Evolutionary conservation across 2,329 filamentous ascomycete species (phyloP), one percentile per base, ranked within the genome.

Genomic region (Cladobotryum protrusum): DNA sequence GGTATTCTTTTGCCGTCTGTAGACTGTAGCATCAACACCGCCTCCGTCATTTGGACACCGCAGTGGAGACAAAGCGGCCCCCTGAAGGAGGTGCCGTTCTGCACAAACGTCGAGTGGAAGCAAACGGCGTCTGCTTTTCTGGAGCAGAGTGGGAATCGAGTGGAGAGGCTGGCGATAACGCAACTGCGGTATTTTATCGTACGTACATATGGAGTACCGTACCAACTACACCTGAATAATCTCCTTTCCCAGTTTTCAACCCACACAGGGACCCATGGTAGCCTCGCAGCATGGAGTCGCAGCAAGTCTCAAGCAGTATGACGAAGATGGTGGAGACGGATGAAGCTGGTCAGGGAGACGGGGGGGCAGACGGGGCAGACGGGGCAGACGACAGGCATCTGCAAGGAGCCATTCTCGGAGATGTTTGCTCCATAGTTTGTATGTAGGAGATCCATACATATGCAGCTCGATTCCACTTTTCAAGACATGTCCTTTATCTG

Each of bases 101-200:
- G 36, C 35, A 37, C 14, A 32, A 47, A 29, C 24, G 24, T 29
- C 24, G 24, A 29, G 24, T 20, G n/a, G 43, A 36, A 41, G 36
- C 20, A 33, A 47, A 45, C 36, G 29, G 48, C 36, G 35, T n/a
- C 36, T 39, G 19, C 20, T 43, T 32, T 41, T 55, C 37, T 51
- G 49, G 50, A 48, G 47, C 43, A 43, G 48, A 54, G 59, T 58
- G 56, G 57, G 50, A 34, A 43, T 39, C n/a, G 41, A 50, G 60
- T 58, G 58, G 59, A 57, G 52, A 58, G 54, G 40, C 42, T 54
- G 40, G 50, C 55, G 58, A 63, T 61, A 60, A 61, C 56, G 49
- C 52, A 49, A 41, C 53, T 63, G 61, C 60, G 62, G 57, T 55
- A 65, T 65, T 64, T 61, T 60, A 56, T 56, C 59, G 47, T 36